phyloP scores from a whole-genome alignment of 352 stramenopile species.

The Phytophthora hibernalis region DNA sequence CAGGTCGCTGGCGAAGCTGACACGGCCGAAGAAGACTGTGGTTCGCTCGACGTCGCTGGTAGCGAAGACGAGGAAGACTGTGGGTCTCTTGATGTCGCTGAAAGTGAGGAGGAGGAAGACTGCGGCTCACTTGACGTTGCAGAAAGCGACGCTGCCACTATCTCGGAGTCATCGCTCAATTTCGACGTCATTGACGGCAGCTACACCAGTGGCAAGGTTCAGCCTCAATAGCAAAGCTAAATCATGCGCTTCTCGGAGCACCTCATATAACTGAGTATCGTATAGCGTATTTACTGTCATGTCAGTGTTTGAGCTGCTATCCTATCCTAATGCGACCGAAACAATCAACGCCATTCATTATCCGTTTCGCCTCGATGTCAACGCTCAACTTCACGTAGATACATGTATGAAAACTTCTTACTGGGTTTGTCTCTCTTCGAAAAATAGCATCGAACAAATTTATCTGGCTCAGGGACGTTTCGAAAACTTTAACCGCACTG shows the following conservation, averaged over 20 bases:
- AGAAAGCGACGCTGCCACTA: slow-evolving; percentile 7
- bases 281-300: slow-evolving; percentile 18
- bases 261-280: background rate
- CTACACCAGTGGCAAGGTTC: slow-evolving; percentile 37
- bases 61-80: slow-evolving; percentile 28
- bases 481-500: too few species aligned
- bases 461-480: too few species aligned
- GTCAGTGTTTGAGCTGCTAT: slow-evolving; percentile 5
- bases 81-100: slow-evolving; percentile 22
- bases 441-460: too few species aligned
- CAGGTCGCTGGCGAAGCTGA: too few species aligned
- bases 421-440: too few species aligned
- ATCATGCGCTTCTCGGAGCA: background rate
- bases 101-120: slow-evolving; percentile 17
- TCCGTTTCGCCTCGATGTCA: background rate
- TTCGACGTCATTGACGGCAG: slow-evolving; percentile 23
- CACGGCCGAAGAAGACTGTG: slow-evolving; percentile 18
- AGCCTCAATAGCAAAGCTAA: slow-evolving; percentile 20
- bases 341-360: background rate
- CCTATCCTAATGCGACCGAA: slow-evolving; percentile 4
- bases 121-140: slow-evolving; percentile 18
- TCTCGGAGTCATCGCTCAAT: slow-evolving; percentile 34
- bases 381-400: too few species aligned
- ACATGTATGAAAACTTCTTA: too few species aligned
- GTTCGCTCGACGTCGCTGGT: slow-evolving; percentile 24